Base-by-base conservation (phyloP, 1,139 yeast genomes). In the Pichia sp. region DNA sequence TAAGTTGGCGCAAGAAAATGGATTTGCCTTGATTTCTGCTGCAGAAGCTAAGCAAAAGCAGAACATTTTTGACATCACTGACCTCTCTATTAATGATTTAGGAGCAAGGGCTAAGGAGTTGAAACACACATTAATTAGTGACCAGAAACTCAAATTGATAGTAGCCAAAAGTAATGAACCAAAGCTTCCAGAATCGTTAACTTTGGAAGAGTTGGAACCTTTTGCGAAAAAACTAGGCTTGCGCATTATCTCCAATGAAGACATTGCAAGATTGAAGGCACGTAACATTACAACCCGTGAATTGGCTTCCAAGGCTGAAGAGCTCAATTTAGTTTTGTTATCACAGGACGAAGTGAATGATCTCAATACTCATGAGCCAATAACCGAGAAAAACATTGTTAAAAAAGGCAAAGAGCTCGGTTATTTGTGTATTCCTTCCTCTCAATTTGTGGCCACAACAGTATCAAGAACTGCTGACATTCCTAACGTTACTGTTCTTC, bases 401-500 rank as follows among this genome's bases (percentile, higher is more conserved):
- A 64, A 59, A 1, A 67, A 69, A 40, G 85, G 84, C 8, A 72
- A 70, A 47, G 65, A 71, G 36, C 65, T 74, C 57, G 84, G 84
- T 4, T 64, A 77, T 54, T 66, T 86, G 60, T 74, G 81, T 51
- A 75, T 85, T 48, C 87, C 90, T 3, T 74, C 73, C 49, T 65
- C 75, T 16, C 73, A 84, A 3, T 84, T 79, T 62, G 71, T 85
- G 57, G 81, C 87, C 1, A 84, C 88, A 0, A 81, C 84, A 2
- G 76, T 78, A 36, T 77, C 80, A 10, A 76, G 79, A 62, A 70
- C 69, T 8, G 82, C 87, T 1, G 87, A 83, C 57, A 69, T 75
- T n/a, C 70, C 72, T 11, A 80, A 80, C 60, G 84, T 84, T 41
- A 84, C 83, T 54, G 82, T 84, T 7, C 66, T 86, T 42, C 90